Evolutionary conservation across 2,329 filamentous ascomycete genomes (phyloP).

Genomic region (Cadophora luteo-olivacea): DNA sequence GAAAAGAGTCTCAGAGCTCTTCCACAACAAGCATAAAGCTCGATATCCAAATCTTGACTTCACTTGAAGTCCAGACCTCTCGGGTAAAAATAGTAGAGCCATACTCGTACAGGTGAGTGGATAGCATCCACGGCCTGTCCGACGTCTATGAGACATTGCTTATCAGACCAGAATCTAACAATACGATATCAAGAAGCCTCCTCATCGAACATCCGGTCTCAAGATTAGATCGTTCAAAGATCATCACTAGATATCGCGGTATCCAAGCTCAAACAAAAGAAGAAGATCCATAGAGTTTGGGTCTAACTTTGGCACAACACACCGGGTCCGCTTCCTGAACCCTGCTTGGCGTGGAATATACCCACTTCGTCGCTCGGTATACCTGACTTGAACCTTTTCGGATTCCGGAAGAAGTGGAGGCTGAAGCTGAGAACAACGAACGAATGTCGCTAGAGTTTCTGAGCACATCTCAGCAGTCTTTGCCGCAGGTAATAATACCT

Average conservation of each 20-base stretch:
- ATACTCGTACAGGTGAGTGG: not conserved
- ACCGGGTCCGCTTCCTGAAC: slow-evolving; percentile 8
- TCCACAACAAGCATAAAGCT: not conserved
- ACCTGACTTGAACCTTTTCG: not conserved
- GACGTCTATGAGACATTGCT: not conserved
- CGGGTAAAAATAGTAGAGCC: not conserved
- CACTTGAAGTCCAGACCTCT: not conserved
- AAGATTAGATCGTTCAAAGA: not conserved
- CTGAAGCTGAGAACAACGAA: slow-evolving; percentile 1
- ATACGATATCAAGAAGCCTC: not conserved
- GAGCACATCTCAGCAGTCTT: not conserved
- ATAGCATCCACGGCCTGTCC: not conserved
- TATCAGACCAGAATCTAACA: not conserved
- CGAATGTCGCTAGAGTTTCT: slow-evolving; percentile 5
- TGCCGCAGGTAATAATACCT: slow-evolving; percentile 9
- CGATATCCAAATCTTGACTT: not conserved
- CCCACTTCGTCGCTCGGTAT: slow-evolving; percentile 8
- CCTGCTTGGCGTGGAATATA: slow-evolving; percentile 3
- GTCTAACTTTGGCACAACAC: not conserved
- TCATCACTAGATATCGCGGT: not conserved
- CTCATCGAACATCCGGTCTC: not conserved
- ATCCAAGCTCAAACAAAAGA: not conserved
- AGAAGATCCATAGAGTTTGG: slow-evolving; percentile 8
- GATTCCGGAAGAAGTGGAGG: slow-evolving; percentile 4
- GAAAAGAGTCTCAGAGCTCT: not conserved